Evolutionary conservation across 768 basidiomycete species (phyloP).

Genomic region (Collybiopsis confluens): DNA sequence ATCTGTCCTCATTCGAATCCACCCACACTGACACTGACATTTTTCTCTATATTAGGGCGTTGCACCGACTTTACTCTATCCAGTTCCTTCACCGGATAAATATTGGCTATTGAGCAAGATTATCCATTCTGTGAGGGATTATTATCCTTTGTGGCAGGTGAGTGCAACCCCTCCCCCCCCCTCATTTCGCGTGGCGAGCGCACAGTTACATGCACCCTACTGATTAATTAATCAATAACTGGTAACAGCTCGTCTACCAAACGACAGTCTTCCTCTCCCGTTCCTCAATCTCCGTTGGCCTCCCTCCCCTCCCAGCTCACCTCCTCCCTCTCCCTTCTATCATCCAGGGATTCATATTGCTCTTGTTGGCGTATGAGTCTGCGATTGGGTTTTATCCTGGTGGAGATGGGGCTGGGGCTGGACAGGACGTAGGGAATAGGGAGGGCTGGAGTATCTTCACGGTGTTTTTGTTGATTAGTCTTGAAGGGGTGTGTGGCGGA

Average conservation of each 20-base stretch:
- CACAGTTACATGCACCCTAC: background rate
- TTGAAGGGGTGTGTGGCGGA: conserved; percentile 93
- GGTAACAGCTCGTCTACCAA: conserved; percentile 85
- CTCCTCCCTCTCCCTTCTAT: conserved; percentile 75
- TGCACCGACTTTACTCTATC: conserved; percentile 85
- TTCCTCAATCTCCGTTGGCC: conserved; percentile 80
- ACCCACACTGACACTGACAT: background rate
- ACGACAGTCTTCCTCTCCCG: conserved; percentile 91
- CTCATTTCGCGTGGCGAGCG: background rate
- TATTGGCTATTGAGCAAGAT: conserved; percentile 68
- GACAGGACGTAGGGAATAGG: conserved; percentile 31
- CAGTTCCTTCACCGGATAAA: conserved; percentile 61
- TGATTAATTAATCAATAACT: background rate
- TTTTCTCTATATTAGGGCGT: conserved; percentile 54
- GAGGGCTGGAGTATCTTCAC: conserved; percentile 47
- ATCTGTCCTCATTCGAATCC: background rate
- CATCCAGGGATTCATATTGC: conserved; percentile 64
- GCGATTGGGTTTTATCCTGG: conserved; percentile 58
- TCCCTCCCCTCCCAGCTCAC: conserved; percentile 70
- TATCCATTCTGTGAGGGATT: conserved; percentile 83
- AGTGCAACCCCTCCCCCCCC: conserved; percentile 17
- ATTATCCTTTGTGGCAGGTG: conserved; percentile 95
- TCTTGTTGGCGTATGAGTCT: conserved; percentile 60
- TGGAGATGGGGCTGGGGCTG: conserved; percentile 32
- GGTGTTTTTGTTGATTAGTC: conserved; percentile 73